Evolutionary conservation across 2,329 filamentous ascomycete genomes (phyloP), one percentile per base, ranked within the genome.

Genomic region (Colletotrichum horii): DNA sequence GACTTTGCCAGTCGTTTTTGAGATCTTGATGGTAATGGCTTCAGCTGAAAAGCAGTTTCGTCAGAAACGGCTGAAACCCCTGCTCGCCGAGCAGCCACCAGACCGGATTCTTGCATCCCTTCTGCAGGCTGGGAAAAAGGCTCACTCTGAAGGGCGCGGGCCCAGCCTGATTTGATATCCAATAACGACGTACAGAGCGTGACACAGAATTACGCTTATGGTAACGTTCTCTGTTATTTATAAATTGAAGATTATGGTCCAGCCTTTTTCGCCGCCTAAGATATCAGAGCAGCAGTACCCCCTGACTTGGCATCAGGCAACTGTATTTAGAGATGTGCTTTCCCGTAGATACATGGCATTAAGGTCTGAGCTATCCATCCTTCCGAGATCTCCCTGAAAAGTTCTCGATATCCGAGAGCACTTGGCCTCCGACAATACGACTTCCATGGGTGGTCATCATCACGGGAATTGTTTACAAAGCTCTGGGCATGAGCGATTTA

Each of bases 1-100:
- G 38, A 1, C 38, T 12, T 2, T 19, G 0, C 38, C 38, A 48
- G 0, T 48, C 19, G 1, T 48, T 0, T 12, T 1, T 48, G 19
- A n/a, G 19, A 1, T 48, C 19, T 48, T 1, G 19, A 48, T 0
- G 19, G n/a, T 12, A 1, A n/a, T 48, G 38, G 1, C 38, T 48
- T 48, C 38, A 48, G 38, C 38, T 48, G 38, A 48, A 48, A 43
- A 2, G 0, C 38, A 5, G 38, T 48, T 1, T 0, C 0, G 38
- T 0, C 38, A 48, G 0, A 48, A 48, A 48, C 0, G 38, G 19
- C 38, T 48, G 19, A 2, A 4, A 4, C 19, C 16, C 19, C 1
- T 48, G 19, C 38, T 1, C 19, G 38, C 38, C 38, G n/a, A 48
- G 38, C 38, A 48, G 19, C 38, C 38, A 48, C 38, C 38, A 0